Base-by-base conservation (phyloP, 202 grass and related monocot genomes). In the Bolboschoenoplectus hybrid region DNA sequence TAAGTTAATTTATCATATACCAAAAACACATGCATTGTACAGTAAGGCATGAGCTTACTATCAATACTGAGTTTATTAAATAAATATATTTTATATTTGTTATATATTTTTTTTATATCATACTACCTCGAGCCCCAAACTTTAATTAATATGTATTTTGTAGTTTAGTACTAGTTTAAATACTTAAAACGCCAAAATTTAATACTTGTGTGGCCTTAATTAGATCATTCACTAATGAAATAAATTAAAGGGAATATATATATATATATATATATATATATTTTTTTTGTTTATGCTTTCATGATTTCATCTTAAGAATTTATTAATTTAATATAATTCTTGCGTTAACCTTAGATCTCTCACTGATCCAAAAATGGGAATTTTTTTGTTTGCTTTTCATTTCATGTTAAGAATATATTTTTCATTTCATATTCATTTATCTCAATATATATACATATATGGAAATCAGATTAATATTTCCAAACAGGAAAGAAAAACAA, bases 111-210 rank as follows among this genome's bases (percentile, higher is more conserved):
- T 26, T 57, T 39, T 55, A 3, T 57, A 16, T 17, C 5, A 58
- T 57, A n/a, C 5, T 76, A 56, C 74, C 50, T 78, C 35, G 74
- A 78, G 74, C 74, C 34, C 51, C 34, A 3, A 78, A 57, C 49
- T 78, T 57, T 9, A 57, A 17, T n/a, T 78, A 39, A 41, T 40
- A 2, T 78, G 13, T 58, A 0, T 12, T 9, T 78, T 58, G 13
- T 78, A 0, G 51, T 78, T 40, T 58, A 39, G 1, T 57, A 39
- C 2, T 75, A 41, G 14, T n/a, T 78, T 14, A 8, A 38, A 17
- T 77, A 55, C 11, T 55, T 53, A 16, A 55, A 55, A 74, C 49
- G 8, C 17, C 32, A 51, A 26, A 19, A 61, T 7, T 56, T 35
- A 66, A 41, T 39, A 40, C 2, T 68, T 68, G 4, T 2, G 12